Evolutionary conservation across 805 yeast species (phyloP).

Genomic region (Scheffersomyces coipomensis): DNA sequence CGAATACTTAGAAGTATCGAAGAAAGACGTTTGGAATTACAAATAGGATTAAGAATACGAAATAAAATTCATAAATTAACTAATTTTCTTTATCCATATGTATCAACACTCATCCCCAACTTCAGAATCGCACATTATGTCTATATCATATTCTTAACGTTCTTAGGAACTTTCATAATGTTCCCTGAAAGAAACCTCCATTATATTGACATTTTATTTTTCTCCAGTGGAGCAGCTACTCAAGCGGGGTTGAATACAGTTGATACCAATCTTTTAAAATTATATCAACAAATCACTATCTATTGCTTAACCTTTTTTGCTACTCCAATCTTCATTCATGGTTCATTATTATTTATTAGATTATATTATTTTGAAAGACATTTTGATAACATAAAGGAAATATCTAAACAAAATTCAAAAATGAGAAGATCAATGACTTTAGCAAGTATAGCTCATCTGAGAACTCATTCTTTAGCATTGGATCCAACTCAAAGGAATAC

Average conservation of each 20-base stretch:
- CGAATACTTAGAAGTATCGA: neutral
- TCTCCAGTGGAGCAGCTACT: slow-evolving; percentile 74
- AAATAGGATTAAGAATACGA: slow-evolving; percentile 20
- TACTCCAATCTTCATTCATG: slow-evolving; percentile 88
- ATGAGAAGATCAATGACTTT: slow-evolving; percentile 80
- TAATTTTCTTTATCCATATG: slow-evolving; percentile 38
- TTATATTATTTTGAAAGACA: slow-evolving; percentile 86
- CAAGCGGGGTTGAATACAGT: slow-evolving; percentile 92
- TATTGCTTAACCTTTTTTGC: slow-evolving; percentile 63
- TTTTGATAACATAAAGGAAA: slow-evolving; percentile 76
- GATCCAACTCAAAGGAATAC: slow-evolving; percentile 23
- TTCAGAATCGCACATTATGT: slow-evolving; percentile 68
- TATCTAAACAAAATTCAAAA: slow-evolving; percentile 74
- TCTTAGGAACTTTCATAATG: slow-evolving; percentile 71
- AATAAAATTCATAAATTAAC: slow-evolving; percentile 34
- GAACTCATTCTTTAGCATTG: slow-evolving; percentile 21
- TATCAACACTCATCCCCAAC: slow-evolving; percentile 45
- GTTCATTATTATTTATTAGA: slow-evolving; percentile 71
- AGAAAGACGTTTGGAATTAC: slow-evolving; percentile 6
- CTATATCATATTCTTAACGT: slow-evolving; percentile 58
- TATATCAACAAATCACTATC: slow-evolving; percentile 80
- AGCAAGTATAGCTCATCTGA: slow-evolving; percentile 49
- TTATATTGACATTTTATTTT: slow-evolving; percentile 80
- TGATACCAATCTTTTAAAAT: slow-evolving; percentile 56
- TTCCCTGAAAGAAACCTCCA: slow-evolving; percentile 66